Evolutionary conservation across 2,329 filamentous ascomycete species (phyloP), one percentile per base, ranked within the genome.

Genomic region (Aspergillus floridensis): DNA sequence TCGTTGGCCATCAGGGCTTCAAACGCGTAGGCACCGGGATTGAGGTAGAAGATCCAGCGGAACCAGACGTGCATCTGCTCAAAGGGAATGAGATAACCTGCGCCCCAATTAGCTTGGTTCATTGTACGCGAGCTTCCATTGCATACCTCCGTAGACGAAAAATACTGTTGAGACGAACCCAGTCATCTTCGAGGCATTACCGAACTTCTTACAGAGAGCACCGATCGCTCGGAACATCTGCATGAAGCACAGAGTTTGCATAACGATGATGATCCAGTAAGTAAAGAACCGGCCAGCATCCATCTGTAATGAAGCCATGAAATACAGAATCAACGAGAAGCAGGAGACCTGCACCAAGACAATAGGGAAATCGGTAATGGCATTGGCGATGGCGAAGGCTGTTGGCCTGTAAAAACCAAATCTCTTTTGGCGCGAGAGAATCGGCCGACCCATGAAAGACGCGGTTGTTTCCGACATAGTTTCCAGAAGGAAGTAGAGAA

Each of bases 1-100:
- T 91, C 88, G 65, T 91, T 91, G 0, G 86, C 81, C 66, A 91
- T 78, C 0, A 92, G 74, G 0, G 84, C 83, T 59, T 90, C 85
- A 49, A 89, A 91, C 0, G 80, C 86, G 59, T 90, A 91, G 0
- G 87, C 81, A 7, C 90, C 74, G 0, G 88, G 88, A 64, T 88
- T 81, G 22, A 87, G 79, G 77, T 84, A 87, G 64, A 81, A 86
- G 10, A 88, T 74, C 86, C 85, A 88, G 19, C 73, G 71, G 50
- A 88, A 85, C 84, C 84, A 87, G 1, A 80, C 79, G 48, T 85
- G 83, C 85, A 88, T 87, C 54, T 83, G 75, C 0, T 79, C 74
- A 57, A 84, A 84, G 1, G 79, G 79, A 52, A 88, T 86, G 69
- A 86, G 78, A 70, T 85, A 88, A n/a, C 86, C 86, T 48, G 21